These are phyloP conservation scores for Tricholoma flavovirens DNA, from an alignment of 768 basidiomycete species.

Conservation along the genomic window DNA sequence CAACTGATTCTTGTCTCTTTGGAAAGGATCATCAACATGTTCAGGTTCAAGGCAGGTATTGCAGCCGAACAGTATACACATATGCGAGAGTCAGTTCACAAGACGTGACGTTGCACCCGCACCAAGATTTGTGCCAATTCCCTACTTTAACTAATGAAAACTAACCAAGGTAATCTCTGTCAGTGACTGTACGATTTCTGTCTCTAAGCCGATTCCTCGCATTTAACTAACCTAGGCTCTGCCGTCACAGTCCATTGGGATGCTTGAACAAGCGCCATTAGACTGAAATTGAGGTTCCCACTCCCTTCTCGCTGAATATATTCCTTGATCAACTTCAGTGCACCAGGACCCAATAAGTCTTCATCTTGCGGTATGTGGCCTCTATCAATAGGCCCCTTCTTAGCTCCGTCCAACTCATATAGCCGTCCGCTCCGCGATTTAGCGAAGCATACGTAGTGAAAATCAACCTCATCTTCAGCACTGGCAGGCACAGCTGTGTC, in stretches of 20 bases:
- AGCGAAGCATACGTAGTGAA: conserved; percentile 31
- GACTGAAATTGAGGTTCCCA: conserved; percentile 16
- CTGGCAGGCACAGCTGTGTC: conserved; percentile 21
- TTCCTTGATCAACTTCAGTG: conserved; percentile 16
- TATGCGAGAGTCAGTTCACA: no score
- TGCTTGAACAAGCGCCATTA: neutral
- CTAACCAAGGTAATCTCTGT: no score
- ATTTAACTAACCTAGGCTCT: no score
- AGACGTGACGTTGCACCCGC: no score
- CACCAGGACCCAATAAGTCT: conserved; percentile 18
- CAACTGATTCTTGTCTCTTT: no score
- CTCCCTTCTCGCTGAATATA: conserved; percentile 17
- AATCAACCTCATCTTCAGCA: conserved; percentile 24
- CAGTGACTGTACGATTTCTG: no score
- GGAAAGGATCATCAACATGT: no score
- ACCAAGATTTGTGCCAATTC: no score
- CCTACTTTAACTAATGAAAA: no score
- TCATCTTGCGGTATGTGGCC: conserved; percentile 17
- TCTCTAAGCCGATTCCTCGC: no score
- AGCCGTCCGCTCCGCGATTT: conserved; percentile 23
- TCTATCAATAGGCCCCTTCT: conserved; percentile 27
- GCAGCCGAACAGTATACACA: no score
- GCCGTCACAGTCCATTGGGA: neutral
- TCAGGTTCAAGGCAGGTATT: no score
- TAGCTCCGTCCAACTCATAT: conserved; percentile 30